A percentile compares a stretch with the other conserved stretches of the same genome.
Conservation (phyloP, 306 rosid species). For the cucumber (Cucumis sativus) region Cucumber_9930_V3 NC_026655.2:27668501-27669000, state of each 20-base stretch:
- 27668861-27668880: conserved; percentile 90
- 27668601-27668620: not conserved
- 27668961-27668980: conserved; percentile 76
- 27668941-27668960: conserved; percentile 72
- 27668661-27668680: not conserved
- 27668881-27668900: conserved; percentile 93
- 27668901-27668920: conserved; percentile 92
- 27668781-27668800: not conserved
- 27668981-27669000: conserved; percentile 56
- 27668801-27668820: conserved; percentile 17
- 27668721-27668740: not conserved
- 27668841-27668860: conserved; percentile 78
- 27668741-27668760: not conserved
- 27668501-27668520: too few relatives aligned
- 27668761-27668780: not conserved
- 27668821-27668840: conserved; percentile 77
- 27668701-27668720: not conserved
- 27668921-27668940: conserved; percentile 93
- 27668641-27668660: not conserved
- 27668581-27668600: not conserved
- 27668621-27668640: not conserved
- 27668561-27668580: not conserved
- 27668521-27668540: not conserved
- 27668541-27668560: not conserved
- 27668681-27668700: not conserved